phyloP scores from a whole-genome alignment of 352 stramenopile species.

The Hyaloperonospora brassicae region DNA sequence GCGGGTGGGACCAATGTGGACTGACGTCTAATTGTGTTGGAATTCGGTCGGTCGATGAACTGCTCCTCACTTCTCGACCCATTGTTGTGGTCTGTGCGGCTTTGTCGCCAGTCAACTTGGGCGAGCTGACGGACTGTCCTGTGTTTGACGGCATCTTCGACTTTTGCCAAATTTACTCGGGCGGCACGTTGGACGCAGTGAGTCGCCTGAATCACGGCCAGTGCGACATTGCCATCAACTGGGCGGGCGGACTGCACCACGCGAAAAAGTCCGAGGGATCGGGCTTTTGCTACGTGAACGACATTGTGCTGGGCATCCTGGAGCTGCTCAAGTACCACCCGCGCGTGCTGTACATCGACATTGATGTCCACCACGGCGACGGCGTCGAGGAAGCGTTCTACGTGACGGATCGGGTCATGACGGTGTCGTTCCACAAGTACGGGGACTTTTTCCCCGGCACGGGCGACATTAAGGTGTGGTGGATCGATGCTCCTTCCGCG shows the following conservation, averaged over 20 bases:
- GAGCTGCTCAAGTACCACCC: conserved; percentile 97
- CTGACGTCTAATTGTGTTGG: neutral
- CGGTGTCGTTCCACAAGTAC: conserved; percentile 98
- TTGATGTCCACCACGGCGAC: conserved; percentile 98
- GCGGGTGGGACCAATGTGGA: too few species aligned
- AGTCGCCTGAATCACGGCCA: conserved; percentile 93
- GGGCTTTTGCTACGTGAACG: conserved; percentile 97
- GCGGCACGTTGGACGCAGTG: conserved; percentile 94
- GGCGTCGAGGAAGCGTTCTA: conserved; percentile 96
- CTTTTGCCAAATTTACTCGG: conserved; percentile 97
- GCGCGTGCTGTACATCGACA: conserved; percentile 98
- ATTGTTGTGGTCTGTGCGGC: conserved; percentile 1
- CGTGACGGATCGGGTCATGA: conserved; percentile 98
- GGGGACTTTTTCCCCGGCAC: conserved; percentile 98
- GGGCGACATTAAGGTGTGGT: conserved; percentile 74
- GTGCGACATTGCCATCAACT: conserved; percentile 97
- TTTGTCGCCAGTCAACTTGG: conserved; percentile 85
- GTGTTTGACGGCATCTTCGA: conserved; percentile 99
- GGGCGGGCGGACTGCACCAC: conserved; percentile 96
- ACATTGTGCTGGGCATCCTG: conserved; percentile 98
- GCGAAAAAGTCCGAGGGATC: conserved; percentile 96
- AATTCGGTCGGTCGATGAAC: conserved; percentile 2
- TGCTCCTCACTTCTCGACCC: too few species aligned
- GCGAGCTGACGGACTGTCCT: conserved; percentile 96
- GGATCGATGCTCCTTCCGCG: neutral